Conservation (phyloP, 2,329 filamentous ascomycete species). For the Fusarium zealandicum region DNA sequence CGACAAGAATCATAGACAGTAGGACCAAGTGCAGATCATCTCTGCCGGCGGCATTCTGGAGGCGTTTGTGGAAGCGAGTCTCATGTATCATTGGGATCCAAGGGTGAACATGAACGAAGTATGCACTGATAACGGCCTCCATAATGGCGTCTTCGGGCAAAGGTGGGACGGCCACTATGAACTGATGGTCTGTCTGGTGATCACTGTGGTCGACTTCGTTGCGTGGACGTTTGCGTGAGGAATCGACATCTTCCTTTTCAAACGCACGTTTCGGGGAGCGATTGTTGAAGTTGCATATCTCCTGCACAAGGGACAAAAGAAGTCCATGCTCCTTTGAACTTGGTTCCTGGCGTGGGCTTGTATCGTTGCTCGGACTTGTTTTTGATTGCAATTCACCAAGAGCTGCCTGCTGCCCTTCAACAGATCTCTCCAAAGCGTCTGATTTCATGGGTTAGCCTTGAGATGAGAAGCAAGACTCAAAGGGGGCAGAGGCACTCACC, state of each 20-base stretch:
- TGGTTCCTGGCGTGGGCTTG: neutral
- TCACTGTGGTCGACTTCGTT: neutral
- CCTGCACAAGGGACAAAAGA: constrained; percentile 19
- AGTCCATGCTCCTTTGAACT: neutral
- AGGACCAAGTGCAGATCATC: constrained; percentile 43
- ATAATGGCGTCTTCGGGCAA: constrained; percentile 15
- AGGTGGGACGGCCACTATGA: neutral
- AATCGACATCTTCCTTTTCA: neutral
- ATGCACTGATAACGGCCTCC: constrained; percentile 42
- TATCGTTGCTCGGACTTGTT: neutral
- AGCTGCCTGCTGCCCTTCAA: constrained; percentile 22
- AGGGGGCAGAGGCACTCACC: constrained; percentile 26
- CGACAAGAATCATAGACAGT: constrained; percentile 45
- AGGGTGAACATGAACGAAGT: constrained; percentile 48
- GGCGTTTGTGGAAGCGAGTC: constrained; percentile 37
- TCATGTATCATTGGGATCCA: constrained; percentile 51
- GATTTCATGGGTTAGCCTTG: neutral
- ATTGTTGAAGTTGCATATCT: constrained; percentile 12
- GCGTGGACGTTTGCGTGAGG: constrained; percentile 12
- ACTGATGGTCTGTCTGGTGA: neutral
- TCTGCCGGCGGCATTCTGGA: constrained; percentile 33
- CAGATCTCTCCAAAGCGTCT: constrained; percentile 22
- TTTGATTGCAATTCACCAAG: constrained; percentile 8
- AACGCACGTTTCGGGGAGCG: neutral
- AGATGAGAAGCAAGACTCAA: too few species aligned